phyloP scores from a whole-genome alignment of 371 early-diverging fungal genomes.

The Mortierella sp. region DNA sequence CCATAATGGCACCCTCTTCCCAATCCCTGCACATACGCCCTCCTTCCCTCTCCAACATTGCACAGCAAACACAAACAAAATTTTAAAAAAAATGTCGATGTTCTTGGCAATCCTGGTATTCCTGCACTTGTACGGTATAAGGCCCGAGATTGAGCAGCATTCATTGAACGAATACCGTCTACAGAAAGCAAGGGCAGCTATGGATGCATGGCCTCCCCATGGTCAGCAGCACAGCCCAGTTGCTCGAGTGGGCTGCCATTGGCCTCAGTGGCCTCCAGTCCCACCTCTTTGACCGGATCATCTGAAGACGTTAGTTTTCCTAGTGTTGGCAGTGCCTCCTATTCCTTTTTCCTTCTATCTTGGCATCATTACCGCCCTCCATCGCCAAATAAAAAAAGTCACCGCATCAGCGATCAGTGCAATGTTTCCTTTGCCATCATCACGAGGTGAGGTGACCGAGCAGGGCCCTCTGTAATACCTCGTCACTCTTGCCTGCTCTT shows the following conservation, averaged over 20 bases:
- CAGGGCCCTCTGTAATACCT: too few species aligned
- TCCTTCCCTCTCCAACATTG: not conserved
- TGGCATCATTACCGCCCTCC: not conserved
- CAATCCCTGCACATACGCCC: too few species aligned
- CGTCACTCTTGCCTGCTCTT: too few species aligned
- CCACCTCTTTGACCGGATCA: not conserved
- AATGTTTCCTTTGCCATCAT: too few species aligned
- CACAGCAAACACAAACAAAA: not conserved
- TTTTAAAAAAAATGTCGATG: not conserved
- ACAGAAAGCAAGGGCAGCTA: not conserved
- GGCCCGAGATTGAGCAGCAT: slow-evolving; percentile 1
- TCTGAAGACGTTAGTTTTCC: not conserved
- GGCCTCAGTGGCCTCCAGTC: slow-evolving; percentile 1
- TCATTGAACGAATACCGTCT: not conserved
- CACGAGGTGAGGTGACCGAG: too few species aligned
- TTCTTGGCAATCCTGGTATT: slow-evolving; percentile 6
- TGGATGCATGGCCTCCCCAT: slow-evolving; percentile 15
- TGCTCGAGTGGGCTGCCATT: slow-evolving; percentile 13
- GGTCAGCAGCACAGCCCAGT: slow-evolving; percentile 5
- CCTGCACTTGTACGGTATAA: slow-evolving; percentile 4
- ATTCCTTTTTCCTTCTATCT: not conserved
- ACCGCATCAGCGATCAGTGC: not conserved
- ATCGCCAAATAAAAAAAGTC: not conserved
- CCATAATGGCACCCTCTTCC: too few species aligned
- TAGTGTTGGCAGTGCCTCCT: not conserved